A percentile compares a stretch with the other conserved stretches of the same genome.
These are phyloP conservation scores for Gloeophyllum trabeum DNA, from an alignment of 768 basidiomycete genomes.

Conservation along the genomic window DNA sequence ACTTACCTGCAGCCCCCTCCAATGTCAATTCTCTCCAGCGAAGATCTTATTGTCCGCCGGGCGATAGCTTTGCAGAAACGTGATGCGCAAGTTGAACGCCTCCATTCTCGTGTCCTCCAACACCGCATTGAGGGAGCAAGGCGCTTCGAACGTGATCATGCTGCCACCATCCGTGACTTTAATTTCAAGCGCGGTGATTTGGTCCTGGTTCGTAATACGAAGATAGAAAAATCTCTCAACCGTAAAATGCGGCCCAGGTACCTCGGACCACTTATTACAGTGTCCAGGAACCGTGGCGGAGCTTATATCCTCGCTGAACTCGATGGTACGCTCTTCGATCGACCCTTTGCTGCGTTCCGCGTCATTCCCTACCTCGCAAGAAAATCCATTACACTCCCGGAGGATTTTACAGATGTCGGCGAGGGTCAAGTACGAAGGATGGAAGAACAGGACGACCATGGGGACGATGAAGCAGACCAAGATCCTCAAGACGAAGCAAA, in stretches of 20 bases:
- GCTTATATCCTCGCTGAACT: slow-evolving; percentile 17
- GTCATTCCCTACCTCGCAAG: slow-evolving; percentile 11
- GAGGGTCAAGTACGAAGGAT: too few relatives aligned
- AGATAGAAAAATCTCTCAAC: slow-evolving; percentile 14
- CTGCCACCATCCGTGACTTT: slow-evolving; percentile 12
- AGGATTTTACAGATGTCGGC: too few relatives aligned
- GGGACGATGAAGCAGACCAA: too few relatives aligned
- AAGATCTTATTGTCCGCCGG: slow-evolving; percentile 6
- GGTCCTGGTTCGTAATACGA: slow-evolving; percentile 17
- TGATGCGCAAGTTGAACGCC: too few relatives aligned
- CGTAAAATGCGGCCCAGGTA: slow-evolving; percentile 15
- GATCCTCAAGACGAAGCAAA: too few relatives aligned
- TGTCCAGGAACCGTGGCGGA: slow-evolving; percentile 10
- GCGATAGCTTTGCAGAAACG: slow-evolving; percentile 7
- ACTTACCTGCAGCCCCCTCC: slow-evolving; percentile 5
- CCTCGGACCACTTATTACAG: slow-evolving; percentile 15
- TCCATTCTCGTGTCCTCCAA: too few relatives aligned
- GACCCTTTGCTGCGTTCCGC: slow-evolving; percentile 10
- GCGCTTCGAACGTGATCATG: slow-evolving; percentile 9
- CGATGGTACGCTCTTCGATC: slow-evolving; percentile 10
- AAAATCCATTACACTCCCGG: too few relatives aligned
- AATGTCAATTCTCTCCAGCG: neutral
- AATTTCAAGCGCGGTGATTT: slow-evolving; percentile 14
- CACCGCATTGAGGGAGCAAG: too few relatives aligned
- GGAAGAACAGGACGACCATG: too few relatives aligned